A percentile compares a stretch with the other conserved stretches of the same genome.
Conservation (phyloP, 1,139 yeast genomes). For the Debaryomyces sp. region DNA sequence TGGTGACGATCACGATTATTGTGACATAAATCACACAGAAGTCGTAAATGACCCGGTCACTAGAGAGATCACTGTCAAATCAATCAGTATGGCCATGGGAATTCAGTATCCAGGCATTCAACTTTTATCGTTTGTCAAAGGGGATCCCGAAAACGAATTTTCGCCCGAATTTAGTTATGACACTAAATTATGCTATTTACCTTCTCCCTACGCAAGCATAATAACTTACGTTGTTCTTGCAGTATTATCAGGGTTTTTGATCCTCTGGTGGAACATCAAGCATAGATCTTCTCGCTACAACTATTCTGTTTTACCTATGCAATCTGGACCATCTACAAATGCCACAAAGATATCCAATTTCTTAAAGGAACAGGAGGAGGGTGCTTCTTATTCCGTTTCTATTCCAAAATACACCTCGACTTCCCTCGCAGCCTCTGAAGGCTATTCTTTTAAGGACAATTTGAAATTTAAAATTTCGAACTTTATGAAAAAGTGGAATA, state of each 20-base stretch:
- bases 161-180: constrained; percentile 29
- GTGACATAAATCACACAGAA: constrained; percentile 46
- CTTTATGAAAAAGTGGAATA: constrained; percentile 20
- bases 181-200: constrained; percentile 50
- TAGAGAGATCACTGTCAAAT: constrained; percentile 55
- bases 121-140: constrained; percentile 36
- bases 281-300: constrained; percentile 21
- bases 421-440: neutral
- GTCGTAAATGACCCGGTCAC: constrained; percentile 14
- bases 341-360: constrained; percentile 26
- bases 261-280: constrained; percentile 35
- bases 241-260: constrained; percentile 28
- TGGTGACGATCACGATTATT: constrained; percentile 61
- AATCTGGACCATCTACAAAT: constrained; percentile 9
- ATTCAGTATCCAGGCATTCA: constrained; percentile 57
- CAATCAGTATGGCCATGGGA: constrained; percentile 66
- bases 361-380: constrained; percentile 26
- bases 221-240: constrained; percentile 41
- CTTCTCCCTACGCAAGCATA: constrained; percentile 51
- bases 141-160: constrained; percentile 15
- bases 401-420: constrained; percentile 18
- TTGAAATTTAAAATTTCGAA: neutral
- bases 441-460: neutral
- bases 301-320: constrained; percentile 14
- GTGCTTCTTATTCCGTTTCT: constrained; percentile 9